Base-by-base conservation (phyloP, 2,329 filamentous ascomycete genomes). In the Pseudocercospora musae region DNA sequence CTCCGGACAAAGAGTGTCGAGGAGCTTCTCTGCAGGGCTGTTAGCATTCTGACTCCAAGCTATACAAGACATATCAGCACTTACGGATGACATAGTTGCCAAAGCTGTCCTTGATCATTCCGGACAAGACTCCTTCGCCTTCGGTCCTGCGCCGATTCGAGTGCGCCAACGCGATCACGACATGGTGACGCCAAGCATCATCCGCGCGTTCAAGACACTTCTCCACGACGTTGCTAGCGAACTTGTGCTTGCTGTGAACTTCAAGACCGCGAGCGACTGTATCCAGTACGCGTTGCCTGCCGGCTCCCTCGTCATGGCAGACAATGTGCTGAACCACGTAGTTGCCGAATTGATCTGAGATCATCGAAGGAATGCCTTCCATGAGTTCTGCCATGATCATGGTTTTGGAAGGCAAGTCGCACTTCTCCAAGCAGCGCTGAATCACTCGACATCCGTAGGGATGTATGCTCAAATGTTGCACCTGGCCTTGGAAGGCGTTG, bases 11-110 rank as follows among this genome's bases (percentile, higher is more conserved):
- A 82, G 73, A 0, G 75, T 79, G 55, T 81, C 79, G 42, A 96
- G 81, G 4, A 97, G 83, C 79, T 93, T 96, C 79, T 97, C 92
- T 96, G 73, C 15, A 15, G 46, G 25, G 58, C 18, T 29, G 23
- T 23, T 13, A 18, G 8, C 15, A 29, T 15, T 4, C 2, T 40
- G 7, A 15, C 9, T 10, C 9, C 15, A 18, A 18, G 13, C 15
- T 15, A 2, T 7, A n/a, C 20, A 49, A 27, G 46, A 5, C 1
- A n/a, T 42, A 27, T 52, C 15, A 20, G 27, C n/a, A 87, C 92
- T 87, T 86, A 96, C 92, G 94, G 65, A 98, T 89, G 5, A 98
- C 94, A 74, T 98, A 99, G 76, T 99, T 99, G 63, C 91, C 95
- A 75, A 89, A 98, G 67, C 91, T 89, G 74, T 99, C 94, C 67